Percentiles rank a stretch among this genome's conserved stretches.
phyloP scores from a whole-genome alignment of 768 basidiomycete genomes.

The Lepiota subincarnata region DNA sequence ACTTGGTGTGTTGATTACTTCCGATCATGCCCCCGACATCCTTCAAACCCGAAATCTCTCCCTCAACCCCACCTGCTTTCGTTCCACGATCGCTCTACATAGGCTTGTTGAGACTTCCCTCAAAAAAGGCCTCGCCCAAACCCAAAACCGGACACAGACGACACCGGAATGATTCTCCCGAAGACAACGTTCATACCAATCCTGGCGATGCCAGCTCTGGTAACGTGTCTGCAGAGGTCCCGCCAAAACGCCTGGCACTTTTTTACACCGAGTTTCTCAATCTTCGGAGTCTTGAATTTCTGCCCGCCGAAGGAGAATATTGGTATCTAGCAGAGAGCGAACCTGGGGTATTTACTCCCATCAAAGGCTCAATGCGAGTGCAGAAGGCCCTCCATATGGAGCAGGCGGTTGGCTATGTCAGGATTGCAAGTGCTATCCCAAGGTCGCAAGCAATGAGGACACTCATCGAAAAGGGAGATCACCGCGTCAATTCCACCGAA shows the following conservation, averaged over 20 bases:
- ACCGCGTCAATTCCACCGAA: not conserved
- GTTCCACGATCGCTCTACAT: too few species aligned
- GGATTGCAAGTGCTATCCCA: not conserved
- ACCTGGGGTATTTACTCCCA: not conserved
- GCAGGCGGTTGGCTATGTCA: constrained; percentile 1
- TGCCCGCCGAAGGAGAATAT: not conserved
- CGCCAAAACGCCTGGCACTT: not conserved
- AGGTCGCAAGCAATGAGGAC: not conserved
- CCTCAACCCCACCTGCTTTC: too few species aligned
- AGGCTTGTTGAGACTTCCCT: too few species aligned
- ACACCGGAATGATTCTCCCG: too few species aligned
- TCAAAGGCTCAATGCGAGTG: not conserved
- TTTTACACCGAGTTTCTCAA: not conserved
- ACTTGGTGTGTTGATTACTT: too few species aligned
- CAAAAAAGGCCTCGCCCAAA: too few species aligned
- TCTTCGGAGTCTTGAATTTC: not conserved
- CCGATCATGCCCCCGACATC: too few species aligned
- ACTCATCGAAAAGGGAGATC: not conserved
- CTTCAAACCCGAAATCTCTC: too few species aligned
- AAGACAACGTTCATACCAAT: too few species aligned
- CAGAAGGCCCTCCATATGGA: not conserved
- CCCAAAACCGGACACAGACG: too few species aligned
- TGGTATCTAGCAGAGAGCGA: not conserved
- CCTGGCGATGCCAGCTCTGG: too few species aligned
- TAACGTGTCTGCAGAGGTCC: too few species aligned